Percentiles rank a stretch among this genome's conserved stretches.
Conservation (phyloP, 805 yeast genomes). For the Ogataea siamensis region DNA sequence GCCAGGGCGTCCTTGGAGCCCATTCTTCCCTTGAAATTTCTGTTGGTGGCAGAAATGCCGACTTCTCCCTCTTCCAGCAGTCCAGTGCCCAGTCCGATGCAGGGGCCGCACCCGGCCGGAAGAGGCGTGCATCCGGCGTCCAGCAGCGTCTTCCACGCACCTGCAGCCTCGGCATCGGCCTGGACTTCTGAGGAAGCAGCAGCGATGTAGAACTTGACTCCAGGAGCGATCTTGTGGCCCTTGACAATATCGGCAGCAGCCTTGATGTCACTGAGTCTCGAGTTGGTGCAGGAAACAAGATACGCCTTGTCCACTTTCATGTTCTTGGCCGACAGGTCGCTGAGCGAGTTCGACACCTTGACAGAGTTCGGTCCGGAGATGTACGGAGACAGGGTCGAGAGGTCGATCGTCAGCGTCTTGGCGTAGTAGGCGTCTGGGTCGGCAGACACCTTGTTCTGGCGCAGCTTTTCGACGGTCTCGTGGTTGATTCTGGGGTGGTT, state of each 20-base stretch:
- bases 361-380: slow-evolving; percentile 98
- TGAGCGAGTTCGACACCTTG: slow-evolving; percentile 77
- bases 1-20: slow-evolving; percentile 97
- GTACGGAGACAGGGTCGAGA: slow-evolving; percentile 78
- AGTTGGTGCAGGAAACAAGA: slow-evolving; percentile 96
- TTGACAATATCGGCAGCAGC: slow-evolving; percentile 90
- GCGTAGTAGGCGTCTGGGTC: slow-evolving; percentile 85
- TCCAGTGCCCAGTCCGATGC: slow-evolving; percentile 97
- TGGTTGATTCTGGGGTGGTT: slow-evolving; percentile 80
- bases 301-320: slow-evolving; percentile 90
- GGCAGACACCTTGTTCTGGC: slow-evolving; percentile 43
- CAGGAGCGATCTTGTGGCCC: slow-evolving; percentile 79
- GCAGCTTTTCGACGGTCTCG: slow-evolving; percentile 52
- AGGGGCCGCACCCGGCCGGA: slow-evolving; percentile 99
- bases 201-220: slow-evolving; percentile 94
- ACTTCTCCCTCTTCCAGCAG: slow-evolving; percentile 92
- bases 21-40: slow-evolving; percentile 99
- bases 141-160: slow-evolving; percentile 88
- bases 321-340: slow-evolving; percentile 68
- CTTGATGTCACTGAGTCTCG: slow-evolving; percentile 86
- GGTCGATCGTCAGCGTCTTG: slow-evolving; percentile 79
- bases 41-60: slow-evolving; percentile 96
- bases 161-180: slow-evolving; percentile 82
- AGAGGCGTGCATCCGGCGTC: slow-evolving; percentile 93
- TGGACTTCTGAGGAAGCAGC: slow-evolving; percentile 96